These are phyloP conservation scores for Pyracantha coccinea DNA, from an alignment of 331 rosid species.

Conservation along the genomic window DNA sequence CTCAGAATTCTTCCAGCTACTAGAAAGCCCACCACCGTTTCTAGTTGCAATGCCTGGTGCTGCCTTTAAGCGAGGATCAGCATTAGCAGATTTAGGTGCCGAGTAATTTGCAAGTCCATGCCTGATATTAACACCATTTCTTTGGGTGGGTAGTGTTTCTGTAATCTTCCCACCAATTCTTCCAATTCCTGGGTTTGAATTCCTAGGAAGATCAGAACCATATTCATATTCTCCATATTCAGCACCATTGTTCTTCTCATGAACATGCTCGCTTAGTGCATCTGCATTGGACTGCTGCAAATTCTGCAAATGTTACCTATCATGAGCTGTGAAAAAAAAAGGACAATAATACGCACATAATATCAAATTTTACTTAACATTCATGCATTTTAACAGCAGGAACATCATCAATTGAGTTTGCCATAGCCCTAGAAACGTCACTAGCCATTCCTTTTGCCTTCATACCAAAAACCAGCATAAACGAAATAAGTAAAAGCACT, in stretches of 20 bases:
- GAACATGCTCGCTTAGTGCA: slow-evolving; percentile 43
- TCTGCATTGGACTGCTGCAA: slow-evolving; percentile 48
- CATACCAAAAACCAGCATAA: slow-evolving; percentile 8
- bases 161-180: slow-evolving; percentile 41
- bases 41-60: slow-evolving; percentile 30
- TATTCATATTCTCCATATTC: slow-evolving; percentile 55
- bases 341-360: background rate
- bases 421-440: slow-evolving; percentile 42
- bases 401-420: slow-evolving; percentile 52
- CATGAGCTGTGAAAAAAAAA: slow-evolving; percentile 8
- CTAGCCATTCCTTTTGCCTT: slow-evolving; percentile 58
- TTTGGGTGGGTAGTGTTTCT: slow-evolving; percentile 57
- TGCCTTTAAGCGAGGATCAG: slow-evolving; percentile 37
- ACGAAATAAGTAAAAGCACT: background rate
- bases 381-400: slow-evolving; percentile 47
- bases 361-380: slow-evolving; percentile 18
- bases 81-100: slow-evolving; percentile 46
- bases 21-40: slow-evolving; percentile 36
- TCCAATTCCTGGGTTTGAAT: slow-evolving; percentile 34
- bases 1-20: slow-evolving; percentile 96
- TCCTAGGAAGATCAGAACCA: slow-evolving; percentile 48
- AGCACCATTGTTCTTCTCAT: slow-evolving; percentile 48
- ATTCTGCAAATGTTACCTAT: slow-evolving; percentile 38
- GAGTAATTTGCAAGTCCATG: slow-evolving; percentile 44
- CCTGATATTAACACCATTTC: slow-evolving; percentile 57